Base-by-base conservation (phyloP, 148 eudicot species). In the Nepenthes mirabilis region DNA sequence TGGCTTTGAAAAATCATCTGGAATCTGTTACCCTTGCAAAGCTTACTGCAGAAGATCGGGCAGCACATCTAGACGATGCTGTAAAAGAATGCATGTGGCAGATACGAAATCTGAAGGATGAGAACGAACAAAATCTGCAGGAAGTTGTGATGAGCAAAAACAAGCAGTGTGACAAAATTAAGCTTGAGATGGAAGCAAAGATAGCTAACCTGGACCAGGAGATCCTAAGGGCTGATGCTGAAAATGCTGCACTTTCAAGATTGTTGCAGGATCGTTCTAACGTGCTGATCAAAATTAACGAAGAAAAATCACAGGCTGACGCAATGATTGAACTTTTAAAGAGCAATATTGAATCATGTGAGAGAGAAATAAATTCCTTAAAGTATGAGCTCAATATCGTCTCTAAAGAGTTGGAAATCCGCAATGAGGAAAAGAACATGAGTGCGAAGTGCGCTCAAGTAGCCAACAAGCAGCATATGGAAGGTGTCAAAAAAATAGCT, bases 51-150 rank as follows among this genome's bases (percentile, higher is more conserved):
- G 98, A 91, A 75, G 94, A 91, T 69, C 71, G 83, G 65, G 85
- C 88, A 43, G 75, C 88, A 34, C 98, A 91, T 70, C 74, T 91
- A 62, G 98, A 91, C 64, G 88, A 88, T 61, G 98, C 98, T 59
- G 70, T 91, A 11, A 91, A 91, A 73, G 98, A 91, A 74, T 88
- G 96, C 74, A 91, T 88, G 98, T 73, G 90, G 60, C 98, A 88
- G 75, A 85, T 91, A 63, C 72, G 94, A 61, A 83, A 80, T 59
- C 67, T 91, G 55, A 91, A 85, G 77, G 98, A 91, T 72, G 96
- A 91, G 57, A 86, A 85, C 65, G 98, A 91, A 49, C 82, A 74
- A 37, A 88, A 73, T 45, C 58, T 88, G 62, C 86, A 85, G 58
- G 96, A 91, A 59, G 70, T 91, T 64, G 68, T 70, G 57, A 72